These are phyloP conservation scores for Pseudogymnoascus sp. DNA, from an alignment of 2,329 filamentous ascomycete species.

Conservation along the genomic window DNA sequence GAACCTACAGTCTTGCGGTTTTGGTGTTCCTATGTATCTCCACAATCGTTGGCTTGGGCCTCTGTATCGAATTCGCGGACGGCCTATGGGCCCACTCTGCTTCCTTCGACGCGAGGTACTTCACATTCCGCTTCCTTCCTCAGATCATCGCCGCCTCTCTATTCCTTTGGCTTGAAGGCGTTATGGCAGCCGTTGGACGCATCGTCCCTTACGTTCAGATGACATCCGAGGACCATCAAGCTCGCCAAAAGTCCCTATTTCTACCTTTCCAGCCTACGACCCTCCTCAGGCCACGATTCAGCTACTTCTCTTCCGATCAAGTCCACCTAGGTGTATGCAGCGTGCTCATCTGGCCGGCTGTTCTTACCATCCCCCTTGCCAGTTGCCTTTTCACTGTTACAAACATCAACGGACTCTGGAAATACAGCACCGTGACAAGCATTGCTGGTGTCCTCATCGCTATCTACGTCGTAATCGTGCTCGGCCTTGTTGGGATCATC, in stretches of 20 bases:
- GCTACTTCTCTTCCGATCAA: slow-evolving; percentile 63
- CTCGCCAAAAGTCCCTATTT: slow-evolving; percentile 60
- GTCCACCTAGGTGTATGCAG: slow-evolving; percentile 60
- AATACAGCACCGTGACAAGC: slow-evolving; percentile 72
- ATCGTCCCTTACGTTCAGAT: slow-evolving; percentile 74
- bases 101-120: slow-evolving; percentile 70
- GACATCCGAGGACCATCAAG: slow-evolving; percentile 54
- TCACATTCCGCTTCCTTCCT: slow-evolving; percentile 79
- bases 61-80: slow-evolving; percentile 64
- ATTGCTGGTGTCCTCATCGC: slow-evolving; percentile 72
- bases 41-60: slow-evolving; percentile 67
- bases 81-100: slow-evolving; percentile 51
- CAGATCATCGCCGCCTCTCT: slow-evolving; percentile 67
- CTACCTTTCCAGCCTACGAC: slow-evolving; percentile 53
- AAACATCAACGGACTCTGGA: slow-evolving; percentile 55
- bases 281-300: slow-evolving; percentile 61
- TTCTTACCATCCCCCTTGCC: slow-evolving; percentile 75
- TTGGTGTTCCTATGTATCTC: slow-evolving; percentile 57
- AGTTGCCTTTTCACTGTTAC: slow-evolving; percentile 67
- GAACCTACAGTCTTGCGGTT: slow-evolving; percentile 55
- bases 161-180: slow-evolving; percentile 69
- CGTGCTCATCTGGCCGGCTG: slow-evolving; percentile 67
- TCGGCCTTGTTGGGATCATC: slow-evolving; percentile 52
- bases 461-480: slow-evolving; percentile 62
- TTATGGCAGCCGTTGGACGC: slow-evolving; percentile 69